phyloP scores from a whole-genome alignment of 1,139 yeast species.

The Candida mesenterica region DNA sequence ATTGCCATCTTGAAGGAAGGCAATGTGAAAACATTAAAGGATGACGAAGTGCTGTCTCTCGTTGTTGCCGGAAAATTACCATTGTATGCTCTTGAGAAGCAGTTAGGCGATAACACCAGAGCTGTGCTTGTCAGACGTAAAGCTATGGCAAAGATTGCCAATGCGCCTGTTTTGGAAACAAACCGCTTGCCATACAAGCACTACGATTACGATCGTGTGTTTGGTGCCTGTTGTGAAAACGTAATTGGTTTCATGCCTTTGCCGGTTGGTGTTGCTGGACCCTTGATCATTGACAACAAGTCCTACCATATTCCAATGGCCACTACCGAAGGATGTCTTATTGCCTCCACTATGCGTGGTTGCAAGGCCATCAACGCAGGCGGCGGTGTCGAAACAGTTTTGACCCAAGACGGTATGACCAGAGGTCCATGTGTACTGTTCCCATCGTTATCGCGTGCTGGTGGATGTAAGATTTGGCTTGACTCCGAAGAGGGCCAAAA shows the following conservation, averaged over 20 bases:
- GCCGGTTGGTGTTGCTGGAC: slow-evolving; percentile 98
- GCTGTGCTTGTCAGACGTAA: slow-evolving; percentile 93
- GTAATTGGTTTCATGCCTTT: slow-evolving; percentile 95
- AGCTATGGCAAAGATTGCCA: slow-evolving; percentile 79
- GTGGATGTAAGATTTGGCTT: slow-evolving; percentile 92
- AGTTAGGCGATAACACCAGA: slow-evolving; percentile 79
- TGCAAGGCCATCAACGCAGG: slow-evolving; percentile 98
- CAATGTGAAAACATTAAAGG: slow-evolving; percentile 57
- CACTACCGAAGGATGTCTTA: slow-evolving; percentile 97
- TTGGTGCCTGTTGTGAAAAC: slow-evolving; percentile 98
- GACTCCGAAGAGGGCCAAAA: slow-evolving; percentile 93
- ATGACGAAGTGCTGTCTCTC: slow-evolving; percentile 72
- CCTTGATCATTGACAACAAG: slow-evolving; percentile 82
- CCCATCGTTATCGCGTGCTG: slow-evolving; percentile 80
- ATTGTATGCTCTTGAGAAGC: slow-evolving; percentile 89
- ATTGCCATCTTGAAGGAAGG: slow-evolving; percentile 68
- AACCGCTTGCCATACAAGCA: slow-evolving; percentile 72
- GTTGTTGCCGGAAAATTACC: slow-evolving; percentile 81
- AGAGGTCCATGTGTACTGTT: slow-evolving; percentile 97
- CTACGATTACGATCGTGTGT: slow-evolving; percentile 92
- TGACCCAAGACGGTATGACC: slow-evolving; percentile 97
- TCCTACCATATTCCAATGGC: slow-evolving; percentile 97
- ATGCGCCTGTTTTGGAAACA: slow-evolving; percentile 75
- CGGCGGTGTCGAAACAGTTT: slow-evolving; percentile 90
- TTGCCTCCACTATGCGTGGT: slow-evolving; percentile 98